Evolutionary conservation across 164 flowering plant species (phyloP).

Genomic region (Buxus sempervirens): DNA sequence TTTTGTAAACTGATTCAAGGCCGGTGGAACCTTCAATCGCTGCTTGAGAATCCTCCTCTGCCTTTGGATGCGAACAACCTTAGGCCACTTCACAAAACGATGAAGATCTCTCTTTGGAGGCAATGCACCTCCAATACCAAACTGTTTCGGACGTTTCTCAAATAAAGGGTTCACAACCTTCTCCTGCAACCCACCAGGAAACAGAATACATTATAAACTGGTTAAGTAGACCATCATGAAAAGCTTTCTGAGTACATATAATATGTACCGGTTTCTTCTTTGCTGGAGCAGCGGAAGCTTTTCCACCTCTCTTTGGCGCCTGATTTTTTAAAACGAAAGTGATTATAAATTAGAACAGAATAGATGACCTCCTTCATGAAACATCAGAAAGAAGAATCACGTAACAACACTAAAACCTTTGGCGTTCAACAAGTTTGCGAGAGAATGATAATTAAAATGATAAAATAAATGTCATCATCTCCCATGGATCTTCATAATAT

Average conservation of each 20-base stretch:
- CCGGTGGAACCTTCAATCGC: constrained; percentile 32
- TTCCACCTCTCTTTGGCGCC: constrained; percentile 8
- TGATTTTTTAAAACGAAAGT: not conserved
- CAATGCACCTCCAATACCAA: constrained; percentile 41
- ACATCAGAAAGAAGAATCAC: not conserved
- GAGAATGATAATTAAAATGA: no score
- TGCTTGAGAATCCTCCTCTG: constrained; percentile 33
- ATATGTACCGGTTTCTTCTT: constrained; percentile 6
- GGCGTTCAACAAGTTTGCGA: no score
- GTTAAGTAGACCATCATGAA: no score
- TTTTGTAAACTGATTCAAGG: constrained; percentile 31
- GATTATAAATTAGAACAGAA: not conserved
- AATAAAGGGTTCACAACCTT: constrained; percentile 41
- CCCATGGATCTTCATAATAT: no score
- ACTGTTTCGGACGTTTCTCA: constrained; percentile 43
- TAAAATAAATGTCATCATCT: no score
- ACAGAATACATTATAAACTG: no score
- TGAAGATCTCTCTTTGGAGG: constrained; percentile 43
- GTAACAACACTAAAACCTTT: not conserved
- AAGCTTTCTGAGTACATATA: not conserved
- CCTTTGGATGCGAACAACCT: constrained; percentile 30
- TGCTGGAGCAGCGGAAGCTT: not conserved
- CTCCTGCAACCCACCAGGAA: constrained; percentile 20
- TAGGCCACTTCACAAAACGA: constrained; percentile 32
- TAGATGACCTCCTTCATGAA: not conserved